phyloP scores from a whole-genome alignment of 1,284 basidiomycete genomes.

The Pholiota adiposa region DNA sequence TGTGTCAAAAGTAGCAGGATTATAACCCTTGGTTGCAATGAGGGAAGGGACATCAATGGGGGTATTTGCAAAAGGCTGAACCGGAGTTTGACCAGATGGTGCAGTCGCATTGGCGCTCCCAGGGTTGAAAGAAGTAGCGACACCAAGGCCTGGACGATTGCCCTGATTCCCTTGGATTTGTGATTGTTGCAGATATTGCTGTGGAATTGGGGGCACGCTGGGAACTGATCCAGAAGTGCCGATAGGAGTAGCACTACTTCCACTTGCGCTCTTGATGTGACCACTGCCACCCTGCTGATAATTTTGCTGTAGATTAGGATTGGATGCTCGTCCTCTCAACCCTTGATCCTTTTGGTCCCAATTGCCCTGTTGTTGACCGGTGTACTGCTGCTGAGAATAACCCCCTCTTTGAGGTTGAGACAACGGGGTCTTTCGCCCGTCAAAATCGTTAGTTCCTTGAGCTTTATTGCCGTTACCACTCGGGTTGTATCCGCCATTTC shows the following conservation, averaged over 20 bases:
- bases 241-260: slow-evolving; percentile 32
- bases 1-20: slow-evolving; percentile 85
- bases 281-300: slow-evolving; percentile 52
- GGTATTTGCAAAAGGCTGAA: slow-evolving; percentile 53
- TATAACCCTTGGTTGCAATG: slow-evolving; percentile 88
- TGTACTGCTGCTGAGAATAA: slow-evolving; percentile 33
- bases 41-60: slow-evolving; percentile 87
- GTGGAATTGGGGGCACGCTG: slow-evolving; percentile 70
- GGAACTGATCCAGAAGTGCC: slow-evolving; percentile 48
- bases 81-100: slow-evolving; percentile 39
- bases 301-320: slow-evolving; percentile 67
- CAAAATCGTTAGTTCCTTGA: slow-evolving; percentile 63
- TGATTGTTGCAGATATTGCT: slow-evolving; percentile 67
- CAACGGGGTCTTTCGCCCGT: slow-evolving; percentile 62
- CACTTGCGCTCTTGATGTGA: slow-evolving; percentile 38
- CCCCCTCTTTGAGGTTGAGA: slow-evolving; percentile 25
- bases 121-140: slow-evolving; percentile 29
- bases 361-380: slow-evolving; percentile 32
- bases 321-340: slow-evolving; percentile 60
- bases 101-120: slow-evolving; percentile 31
- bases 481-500: slow-evolving; percentile 18
- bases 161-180: slow-evolving; percentile 31
- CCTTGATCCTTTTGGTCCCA: slow-evolving; percentile 56
- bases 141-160: slow-evolving; percentile 40
- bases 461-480: slow-evolving; percentile 35